Evolutionary conservation across 768 basidiomycete genomes (phyloP).

Genomic region (Termitomyces sp.): DNA sequence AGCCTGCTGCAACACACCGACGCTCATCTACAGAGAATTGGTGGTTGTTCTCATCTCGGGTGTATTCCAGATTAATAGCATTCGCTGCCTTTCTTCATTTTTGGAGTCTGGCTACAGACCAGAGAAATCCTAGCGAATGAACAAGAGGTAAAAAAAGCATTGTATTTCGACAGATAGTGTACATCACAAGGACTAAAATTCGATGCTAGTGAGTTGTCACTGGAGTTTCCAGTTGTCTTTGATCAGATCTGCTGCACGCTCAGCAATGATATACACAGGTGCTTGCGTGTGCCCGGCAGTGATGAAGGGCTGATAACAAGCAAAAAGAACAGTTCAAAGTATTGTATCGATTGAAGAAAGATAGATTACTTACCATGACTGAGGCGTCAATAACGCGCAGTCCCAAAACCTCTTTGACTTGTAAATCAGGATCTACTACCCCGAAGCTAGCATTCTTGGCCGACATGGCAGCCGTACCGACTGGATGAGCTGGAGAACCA

Average conservation of each 20-base stretch:
- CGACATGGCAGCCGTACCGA: not conserved
- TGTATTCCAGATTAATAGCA: too few relatives aligned
- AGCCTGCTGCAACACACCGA: too few relatives aligned
- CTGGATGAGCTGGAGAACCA: not conserved
- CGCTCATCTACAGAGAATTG: not conserved
- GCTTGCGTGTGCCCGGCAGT: conserved; percentile 18
- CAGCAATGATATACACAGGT: conserved; percentile 18
- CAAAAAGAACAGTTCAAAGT: not conserved
- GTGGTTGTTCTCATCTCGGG: not conserved
- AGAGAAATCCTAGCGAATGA: too few relatives aligned
- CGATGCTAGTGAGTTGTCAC: not conserved
- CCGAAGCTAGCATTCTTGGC: not conserved
- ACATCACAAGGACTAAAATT: not conserved
- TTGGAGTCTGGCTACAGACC: too few relatives aligned
- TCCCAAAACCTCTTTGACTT: not conserved
- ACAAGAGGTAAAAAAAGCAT: too few relatives aligned
- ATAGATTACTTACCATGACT: not conserved
- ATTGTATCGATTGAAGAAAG: not conserved
- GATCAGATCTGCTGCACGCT: conserved; percentile 20
- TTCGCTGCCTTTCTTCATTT: too few relatives aligned
- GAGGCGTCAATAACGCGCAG: not conserved
- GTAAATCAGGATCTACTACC: not conserved
- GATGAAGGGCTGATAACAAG: not conserved
- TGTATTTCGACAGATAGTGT: too few relatives aligned
- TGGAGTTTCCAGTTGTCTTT: not conserved